Conservation (phyloP, 2,329 filamentous ascomycete genomes). For the Fusarium duplospermum region DNA sequence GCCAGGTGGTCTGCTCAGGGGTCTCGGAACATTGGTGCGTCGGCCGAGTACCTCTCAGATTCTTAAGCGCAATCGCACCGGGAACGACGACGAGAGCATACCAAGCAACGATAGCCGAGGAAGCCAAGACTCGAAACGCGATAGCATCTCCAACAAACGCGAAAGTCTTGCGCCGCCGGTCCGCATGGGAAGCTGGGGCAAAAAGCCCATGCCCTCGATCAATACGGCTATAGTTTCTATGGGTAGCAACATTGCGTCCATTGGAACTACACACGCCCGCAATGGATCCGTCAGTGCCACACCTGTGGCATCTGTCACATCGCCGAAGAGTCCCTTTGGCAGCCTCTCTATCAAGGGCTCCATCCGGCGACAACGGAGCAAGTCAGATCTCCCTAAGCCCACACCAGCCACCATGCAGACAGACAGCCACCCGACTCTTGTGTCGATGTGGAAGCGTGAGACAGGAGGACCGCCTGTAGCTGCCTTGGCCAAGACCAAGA, state of each 20-base stretch:
- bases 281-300: conserved; percentile 70
- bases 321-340: conserved; percentile 64
- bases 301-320: conserved; percentile 62
- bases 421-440: conserved; percentile 58
- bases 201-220: conserved; percentile 65
- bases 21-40: conserved; percentile 62
- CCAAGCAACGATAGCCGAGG: conserved; percentile 38
- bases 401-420: conserved; percentile 43
- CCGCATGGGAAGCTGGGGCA: conserved; percentile 64
- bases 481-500: conserved; percentile 52
- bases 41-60: conserved; percentile 59
- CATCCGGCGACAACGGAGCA: conserved; percentile 67
- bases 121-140: conserved; percentile 45
- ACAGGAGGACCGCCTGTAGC: conserved; percentile 66
- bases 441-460: conserved; percentile 62
- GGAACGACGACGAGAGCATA: conserved; percentile 46
- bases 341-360: conserved; percentile 59
- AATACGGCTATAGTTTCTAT: conserved; percentile 69
- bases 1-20: conserved; percentile 60
- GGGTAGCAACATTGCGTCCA: conserved; percentile 65
- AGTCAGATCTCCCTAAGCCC: conserved; percentile 61
- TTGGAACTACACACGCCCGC: conserved; percentile 67
- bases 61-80: conserved; percentile 61
- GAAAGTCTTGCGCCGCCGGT: conserved; percentile 64
- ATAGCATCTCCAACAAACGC: conserved; percentile 53